A percentile compares a stretch with the other conserved stretches of the same genome.
Conservation (phyloP, 176 grass and related monocot species). For the Rhynchospora tenuis region DNA sequence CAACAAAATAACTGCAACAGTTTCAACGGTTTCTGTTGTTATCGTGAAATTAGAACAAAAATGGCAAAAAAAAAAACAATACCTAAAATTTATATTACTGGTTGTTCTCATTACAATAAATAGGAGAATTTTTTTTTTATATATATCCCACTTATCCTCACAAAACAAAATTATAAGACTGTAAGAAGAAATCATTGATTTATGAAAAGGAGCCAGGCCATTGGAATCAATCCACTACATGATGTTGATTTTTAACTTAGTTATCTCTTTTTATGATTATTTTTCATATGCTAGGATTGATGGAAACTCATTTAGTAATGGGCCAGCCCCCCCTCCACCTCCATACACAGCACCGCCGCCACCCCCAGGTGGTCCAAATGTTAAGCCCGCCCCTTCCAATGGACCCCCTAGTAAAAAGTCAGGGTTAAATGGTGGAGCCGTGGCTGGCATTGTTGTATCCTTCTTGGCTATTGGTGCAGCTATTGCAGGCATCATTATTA, state of each 20-base stretch:
- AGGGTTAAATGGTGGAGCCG: constrained; percentile 44
- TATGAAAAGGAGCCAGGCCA: not conserved
- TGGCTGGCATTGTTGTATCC: constrained; percentile 65
- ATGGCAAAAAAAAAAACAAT: not conserved
- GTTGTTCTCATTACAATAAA: not conserved
- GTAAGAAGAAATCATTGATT: not conserved
- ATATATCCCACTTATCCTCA: not conserved
- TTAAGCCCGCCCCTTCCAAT: constrained; percentile 28
- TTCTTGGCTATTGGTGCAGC: constrained; percentile 44
- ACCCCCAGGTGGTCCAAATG: constrained; percentile 10
- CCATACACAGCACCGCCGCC: constrained; percentile 40
- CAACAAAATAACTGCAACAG: not conserved
- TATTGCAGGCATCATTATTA: constrained; percentile 50
- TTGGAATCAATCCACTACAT: not conserved
- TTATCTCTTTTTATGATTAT: constrained; percentile 15
- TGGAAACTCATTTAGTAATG: constrained; percentile 66
- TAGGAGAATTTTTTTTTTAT: not conserved
- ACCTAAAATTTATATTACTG: not conserved
- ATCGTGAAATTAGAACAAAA: not conserved
- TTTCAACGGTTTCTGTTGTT: not conserved
- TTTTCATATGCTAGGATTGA: constrained; percentile 32
- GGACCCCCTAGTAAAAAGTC: constrained; percentile 25
- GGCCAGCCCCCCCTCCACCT: constrained; percentile 58
- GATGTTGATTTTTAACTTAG: not conserved
- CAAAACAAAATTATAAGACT: not conserved